Base-by-base conservation (phyloP, 352 stramenopile species). In the Pythium insidiosum region DNA sequence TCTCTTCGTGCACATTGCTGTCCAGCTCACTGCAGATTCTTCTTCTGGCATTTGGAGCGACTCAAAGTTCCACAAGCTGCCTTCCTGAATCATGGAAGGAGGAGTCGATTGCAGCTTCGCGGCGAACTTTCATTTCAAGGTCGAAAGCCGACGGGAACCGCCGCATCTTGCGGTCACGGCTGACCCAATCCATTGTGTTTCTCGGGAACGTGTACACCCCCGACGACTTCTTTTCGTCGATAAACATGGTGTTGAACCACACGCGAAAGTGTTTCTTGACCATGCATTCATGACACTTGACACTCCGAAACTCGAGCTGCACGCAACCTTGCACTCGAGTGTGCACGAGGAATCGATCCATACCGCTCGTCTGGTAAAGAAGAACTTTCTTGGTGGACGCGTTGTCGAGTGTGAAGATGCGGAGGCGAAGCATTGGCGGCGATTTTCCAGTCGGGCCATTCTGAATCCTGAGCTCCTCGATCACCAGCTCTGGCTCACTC, bases 221-320 rank as follows among this genome's bases (percentile, higher is more conserved):
- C 26, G 38, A 35, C 37, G 24, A 23, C 34, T 38, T 25, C 35
- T 76, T 64, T 51, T 41, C 53, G 54, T 2, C 38, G 15, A 43
- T 76, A 28, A 81, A 75, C 22, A 66, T 57, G 7, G 75, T 84
- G 58, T 81, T 71, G 55, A 88, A 85, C 75, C 75, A 88, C 20
- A 85, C 45, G 42, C 81, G 83, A 36, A 88, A 82, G 47, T 88
- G 61, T 25, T 84, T 84, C n/a, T 53, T 53, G 24, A 58, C 40
- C 43, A 75, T 56, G 38, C 66, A 82, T 23, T 69, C 57, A 15
- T 50, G 58, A 10, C 51, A 64, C 5, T 52, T 49, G 4, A 69
- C 33, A 23, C 60, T 56, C 31, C 65, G 73, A 47, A 85, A 84
- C 46, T 88, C 75, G 19, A 88, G 31, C 51, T 74, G 38, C 18